A percentile compares a stretch with the other conserved stretches of the same genome.
Conservation (phyloP, 495 filamentous ascomycete species). For the Cladorrhinum samala region DNA sequence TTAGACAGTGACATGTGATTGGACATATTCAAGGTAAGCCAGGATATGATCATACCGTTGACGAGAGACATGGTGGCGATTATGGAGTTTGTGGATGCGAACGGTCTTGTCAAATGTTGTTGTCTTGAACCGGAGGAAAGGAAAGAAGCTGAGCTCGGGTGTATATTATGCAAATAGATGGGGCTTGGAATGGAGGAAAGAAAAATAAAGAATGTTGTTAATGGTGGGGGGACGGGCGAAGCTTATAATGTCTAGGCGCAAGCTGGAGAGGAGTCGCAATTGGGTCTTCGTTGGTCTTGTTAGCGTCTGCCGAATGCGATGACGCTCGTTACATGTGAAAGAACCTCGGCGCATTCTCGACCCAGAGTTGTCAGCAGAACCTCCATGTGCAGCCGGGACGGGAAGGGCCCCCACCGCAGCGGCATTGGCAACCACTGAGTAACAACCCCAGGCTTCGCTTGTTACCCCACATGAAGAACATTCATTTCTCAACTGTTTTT, state of each 20-base stretch:
- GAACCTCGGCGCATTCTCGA: constrained; percentile 26
- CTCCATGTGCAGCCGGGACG: constrained; percentile 8
- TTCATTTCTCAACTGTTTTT: too few species aligned
- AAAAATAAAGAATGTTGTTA: background rate
- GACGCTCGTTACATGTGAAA: constrained; percentile 26
- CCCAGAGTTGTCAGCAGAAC: background rate
- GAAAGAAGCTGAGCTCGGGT: background rate
- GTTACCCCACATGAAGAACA: background rate
- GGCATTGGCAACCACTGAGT: background rate
- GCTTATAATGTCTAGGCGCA: constrained; percentile 3
- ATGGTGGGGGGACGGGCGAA: background rate
- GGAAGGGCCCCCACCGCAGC: background rate
- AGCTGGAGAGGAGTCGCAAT: background rate
- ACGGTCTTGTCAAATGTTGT: too few species aligned
- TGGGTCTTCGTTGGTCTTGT: constrained; percentile 3
- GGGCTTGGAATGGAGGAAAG: background rate
- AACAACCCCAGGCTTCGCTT: background rate
- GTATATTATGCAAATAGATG: constrained; percentile 19
- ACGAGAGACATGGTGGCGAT: constrained; percentile 68
- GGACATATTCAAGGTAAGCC: background rate
- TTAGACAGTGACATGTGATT: background rate
- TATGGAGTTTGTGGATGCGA: background rate
- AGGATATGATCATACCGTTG: constrained; percentile 70
- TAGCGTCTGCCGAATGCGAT: constrained; percentile 16
- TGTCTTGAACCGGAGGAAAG: too few species aligned